Base-by-base conservation (phyloP, 2,329 filamentous ascomycete genomes). In the Stenocarpella maydis region DNA sequence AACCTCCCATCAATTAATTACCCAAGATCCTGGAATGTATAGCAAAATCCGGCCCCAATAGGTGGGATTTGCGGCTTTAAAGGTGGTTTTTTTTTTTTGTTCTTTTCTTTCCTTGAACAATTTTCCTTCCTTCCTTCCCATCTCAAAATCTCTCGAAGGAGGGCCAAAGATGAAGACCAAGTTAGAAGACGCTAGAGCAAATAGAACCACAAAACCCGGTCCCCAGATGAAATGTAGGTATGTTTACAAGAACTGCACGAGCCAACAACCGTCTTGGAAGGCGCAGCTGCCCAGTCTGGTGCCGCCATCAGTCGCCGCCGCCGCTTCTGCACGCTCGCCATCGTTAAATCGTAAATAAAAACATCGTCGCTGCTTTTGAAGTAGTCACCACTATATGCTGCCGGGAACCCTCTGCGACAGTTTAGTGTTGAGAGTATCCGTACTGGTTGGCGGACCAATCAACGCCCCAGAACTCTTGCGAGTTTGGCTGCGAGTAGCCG, bases 401-500 rank as follows among this genome's bases (percentile, higher is more conserved):
- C 9, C 26, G 47, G 19, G 67, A 68, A 41, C 10, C 15, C 9
- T 15, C 21, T 10, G 14, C 63, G 10, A 45, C 60, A 15, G 4
- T 31, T 73, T 79, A 80, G 34, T 74, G 70, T 47, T 71, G 71
- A 58, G 65, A 49, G 52, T 80, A 76, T 39, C 74, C 74, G 49
- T 80, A 79, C 52, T 72, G 71, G 52, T 74, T 74, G 71, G 78
- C 79, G 60, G 74, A 74, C 81, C 83, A 84, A 60, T 85, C 82
- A 68, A 84, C 73, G n/a, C 79, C 76, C 69, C 85, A 83, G 24
- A 87, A 79, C 53, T 87, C 86, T 65, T 85, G 84, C 43, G 86
- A 85, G 4, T 83, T 83, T 17, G 80, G 80, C 73, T 88, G 87
- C 3, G 82, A 86, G 74, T 84, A 88, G 28, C 85, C 84, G 47